phyloP scores from a whole-genome alignment of 768 basidiomycete species.

The Pleurotus cornucopiae region DNA sequence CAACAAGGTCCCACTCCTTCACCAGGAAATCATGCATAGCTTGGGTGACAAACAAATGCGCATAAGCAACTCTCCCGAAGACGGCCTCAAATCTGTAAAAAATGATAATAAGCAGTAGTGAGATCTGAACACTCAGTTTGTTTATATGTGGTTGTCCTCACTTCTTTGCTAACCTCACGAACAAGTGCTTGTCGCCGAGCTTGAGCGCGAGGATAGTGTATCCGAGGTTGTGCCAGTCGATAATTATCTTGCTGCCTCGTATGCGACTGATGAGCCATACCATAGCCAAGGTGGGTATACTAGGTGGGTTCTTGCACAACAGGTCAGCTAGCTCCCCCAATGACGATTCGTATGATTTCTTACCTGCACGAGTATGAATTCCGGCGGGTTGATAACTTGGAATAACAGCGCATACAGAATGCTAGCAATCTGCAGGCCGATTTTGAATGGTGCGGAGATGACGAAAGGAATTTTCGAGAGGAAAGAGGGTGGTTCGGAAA shows the following conservation, averaged over 20 bases:
- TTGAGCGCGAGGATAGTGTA: slow-evolving; percentile 88
- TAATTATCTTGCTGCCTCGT: slow-evolving; percentile 81
- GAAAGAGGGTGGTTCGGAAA: slow-evolving; percentile 57
- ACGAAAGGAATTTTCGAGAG: slow-evolving; percentile 58
- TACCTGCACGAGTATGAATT: slow-evolving; percentile 90
- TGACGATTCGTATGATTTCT: slow-evolving; percentile 15
- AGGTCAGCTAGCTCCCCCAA: too few relatives aligned
- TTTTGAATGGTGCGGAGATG: slow-evolving; percentile 77
- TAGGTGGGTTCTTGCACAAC: slow-evolving; percentile 80
- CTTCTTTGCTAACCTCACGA: slow-evolving; percentile 77
- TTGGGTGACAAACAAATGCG: slow-evolving; percentile 89
- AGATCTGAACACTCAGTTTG: not conserved
- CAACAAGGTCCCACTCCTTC: slow-evolving; percentile 79
- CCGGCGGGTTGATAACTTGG: slow-evolving; percentile 61
- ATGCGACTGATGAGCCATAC: slow-evolving; percentile 70
- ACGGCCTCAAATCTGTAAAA: slow-evolving; percentile 69
- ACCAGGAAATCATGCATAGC: slow-evolving; percentile 77
- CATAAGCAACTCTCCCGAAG: slow-evolving; percentile 80
- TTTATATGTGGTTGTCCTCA: slow-evolving; percentile 24
- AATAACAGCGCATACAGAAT: slow-evolving; percentile 63
- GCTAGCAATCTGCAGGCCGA: slow-evolving; percentile 60
- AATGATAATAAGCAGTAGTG: not conserved
- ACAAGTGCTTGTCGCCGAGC: slow-evolving; percentile 59
- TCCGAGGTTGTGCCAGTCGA: slow-evolving; percentile 99
- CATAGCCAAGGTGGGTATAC: slow-evolving; percentile 87